Evolutionary conservation across 305 asterid species (phyloP), one percentile per base, ranked within the genome.

Genomic region (Ilex paraguariensis): DNA sequence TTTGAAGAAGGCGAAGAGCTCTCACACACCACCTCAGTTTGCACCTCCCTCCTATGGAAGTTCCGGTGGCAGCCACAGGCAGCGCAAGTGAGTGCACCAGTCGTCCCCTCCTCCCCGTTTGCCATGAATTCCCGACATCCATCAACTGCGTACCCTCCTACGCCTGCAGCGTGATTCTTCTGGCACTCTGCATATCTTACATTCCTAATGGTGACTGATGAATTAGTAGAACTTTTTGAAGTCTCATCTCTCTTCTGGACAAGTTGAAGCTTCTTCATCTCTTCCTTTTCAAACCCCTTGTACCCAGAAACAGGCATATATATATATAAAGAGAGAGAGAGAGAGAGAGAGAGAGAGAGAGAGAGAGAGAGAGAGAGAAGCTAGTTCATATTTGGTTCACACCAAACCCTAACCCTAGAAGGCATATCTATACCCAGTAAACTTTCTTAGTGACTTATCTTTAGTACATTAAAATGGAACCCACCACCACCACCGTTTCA

Each of bases 91-190:
- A 87, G 84, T 17, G 85, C 89, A 13, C 62, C 86, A 21, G 40
- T 45, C 0, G 81, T 73, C 0, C 83, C 92, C 2, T 82, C 90
- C 50, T 72, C 85, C 5, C 81, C 87, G 30, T 71, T 52, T 3
- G 95, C 87, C 87, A 90, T 76, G 85, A 87, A 90, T 49, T 90
- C 97, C 79, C 93, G 61, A 82, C 96, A 90, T 3, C 96, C 97
- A 59, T 90, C 96, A 56, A 90, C 93, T 2, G 95, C 96, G 73
- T 85, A 76, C 28, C 97, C 96, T 11, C 96, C 96, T 0, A 82
- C 81, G 6, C 73, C 60, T 3, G 95, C 90, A 0, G 96, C 96
- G 71, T 90, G 95, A 30, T 90, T 90, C 79, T 70, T 90, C 52
- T 85, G 91, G 72, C 96, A 90, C 83, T 90, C 96, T 0, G 64